phyloP scores from a whole-genome alignment of 176 grass and related monocot genomes.

The Eragrostis curvula region DNA sequence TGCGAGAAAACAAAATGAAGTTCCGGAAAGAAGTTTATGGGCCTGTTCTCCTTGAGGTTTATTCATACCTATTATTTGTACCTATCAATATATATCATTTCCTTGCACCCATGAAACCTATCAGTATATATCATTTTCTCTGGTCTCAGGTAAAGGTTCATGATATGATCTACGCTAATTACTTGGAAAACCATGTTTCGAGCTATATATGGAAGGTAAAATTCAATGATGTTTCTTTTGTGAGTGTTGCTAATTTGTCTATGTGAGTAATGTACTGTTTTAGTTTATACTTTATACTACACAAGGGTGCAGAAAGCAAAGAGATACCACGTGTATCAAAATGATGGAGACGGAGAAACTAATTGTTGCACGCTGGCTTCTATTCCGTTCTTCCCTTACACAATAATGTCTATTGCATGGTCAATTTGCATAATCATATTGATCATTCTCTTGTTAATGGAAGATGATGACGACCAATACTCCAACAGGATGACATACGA shows the following conservation, averaged over 20 bases:
- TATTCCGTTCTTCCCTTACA: too few species aligned
- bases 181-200: constrained; percentile 88
- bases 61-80: constrained; percentile 36
- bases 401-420: not conserved
- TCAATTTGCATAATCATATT: constrained; percentile 30
- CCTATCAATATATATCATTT: constrained; percentile 8
- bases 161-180: constrained; percentile 64
- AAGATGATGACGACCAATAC: too few species aligned
- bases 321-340: too few species aligned
- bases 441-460: constrained; percentile 21
- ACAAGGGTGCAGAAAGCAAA: not conserved
- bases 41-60: too few species aligned
- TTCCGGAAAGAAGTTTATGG: too few species aligned
- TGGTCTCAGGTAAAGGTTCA: constrained; percentile 73
- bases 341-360: too few species aligned
- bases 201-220: constrained; percentile 94
- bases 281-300: not conserved
- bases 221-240: constrained; percentile 8
- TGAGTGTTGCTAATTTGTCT: not conserved
- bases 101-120: not conserved
- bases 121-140: constrained; percentile 23
- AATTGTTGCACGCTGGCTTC: too few species aligned
- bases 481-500: constrained; percentile 9
- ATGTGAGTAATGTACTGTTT: not conserved
- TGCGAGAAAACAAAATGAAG: constrained; percentile 66